Conservation (phyloP, 2,329 filamentous ascomycete genomes). For the Pseudogymnoascus sp. region DNA sequence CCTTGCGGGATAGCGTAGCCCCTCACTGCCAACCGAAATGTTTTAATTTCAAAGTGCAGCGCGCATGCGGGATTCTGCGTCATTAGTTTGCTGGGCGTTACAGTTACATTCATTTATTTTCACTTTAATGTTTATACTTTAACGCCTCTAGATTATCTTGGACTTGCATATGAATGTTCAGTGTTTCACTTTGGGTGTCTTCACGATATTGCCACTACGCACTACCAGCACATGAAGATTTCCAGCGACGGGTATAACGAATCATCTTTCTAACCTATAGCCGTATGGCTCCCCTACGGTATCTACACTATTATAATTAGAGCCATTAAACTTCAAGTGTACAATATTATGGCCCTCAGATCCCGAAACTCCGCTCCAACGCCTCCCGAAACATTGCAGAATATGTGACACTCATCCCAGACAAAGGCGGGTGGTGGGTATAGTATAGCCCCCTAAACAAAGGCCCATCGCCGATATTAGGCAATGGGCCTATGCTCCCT, state of each 20-base stretch:
- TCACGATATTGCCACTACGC: background rate
- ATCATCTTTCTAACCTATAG: background rate
- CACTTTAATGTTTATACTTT: background rate
- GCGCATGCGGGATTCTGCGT: background rate
- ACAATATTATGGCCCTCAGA: background rate
- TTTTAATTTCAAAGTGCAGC: background rate
- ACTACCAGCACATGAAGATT: background rate
- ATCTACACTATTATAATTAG: background rate
- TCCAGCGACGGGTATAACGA: background rate
- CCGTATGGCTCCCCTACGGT: background rate
- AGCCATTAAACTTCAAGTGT: background rate
- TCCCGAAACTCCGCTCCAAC: background rate
- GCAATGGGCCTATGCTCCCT: constrained; percentile 20
- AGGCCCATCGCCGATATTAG: background rate
- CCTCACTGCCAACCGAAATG: background rate
- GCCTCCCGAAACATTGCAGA: background rate
- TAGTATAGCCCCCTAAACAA: background rate
- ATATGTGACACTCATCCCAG: background rate
- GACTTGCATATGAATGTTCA: background rate
- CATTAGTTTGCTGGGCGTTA: background rate
- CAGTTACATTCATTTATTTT: background rate
- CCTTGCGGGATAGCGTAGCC: constrained; percentile 1
- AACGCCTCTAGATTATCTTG: background rate
- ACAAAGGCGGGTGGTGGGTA: background rate
- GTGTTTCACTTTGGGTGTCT: background rate